Base-by-base conservation (phyloP, 2,329 filamentous ascomycete species). In the Stachybotrys elegans region DNA sequence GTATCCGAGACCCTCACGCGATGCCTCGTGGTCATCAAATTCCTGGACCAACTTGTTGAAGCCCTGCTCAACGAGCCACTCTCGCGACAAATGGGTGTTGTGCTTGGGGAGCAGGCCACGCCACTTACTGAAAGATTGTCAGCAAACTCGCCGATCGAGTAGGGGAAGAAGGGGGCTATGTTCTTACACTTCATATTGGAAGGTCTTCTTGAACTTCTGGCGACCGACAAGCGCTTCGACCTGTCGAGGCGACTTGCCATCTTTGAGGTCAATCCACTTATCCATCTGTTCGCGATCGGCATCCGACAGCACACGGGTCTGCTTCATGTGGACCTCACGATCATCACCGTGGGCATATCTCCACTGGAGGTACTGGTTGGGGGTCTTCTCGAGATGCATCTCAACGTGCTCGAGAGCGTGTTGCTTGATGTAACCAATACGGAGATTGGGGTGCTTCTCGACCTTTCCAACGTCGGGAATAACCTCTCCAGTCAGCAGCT, bases 391-490 rank as follows among this genome's bases (percentile, higher is more conserved):
- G 56, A 97, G 75, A 62, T 98, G 93, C 92, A 96, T 95, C 71
- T 98, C 92, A 11, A 98, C 93, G 80, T 98, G 93, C 75, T 98
- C 93, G 12, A 98, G 78, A 36, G 93, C 93, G 68, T 98, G 93
- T 73, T 98, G 93, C 75, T 97, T 97, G 74, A 98, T 97, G 75
- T 98, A 98, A 43, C 93, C 93, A 58, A 98, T 96, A 76, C 93
- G 91, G 60, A 98, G 72, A 67, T 98, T 98, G 54, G 93, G 93
- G 66, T 98, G 93, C 76, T 97, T 97, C 76, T 97, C 91, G 20
- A 98, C 93, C 63, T 83, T 88, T 51, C 93, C 93, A 17, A 70
- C 69, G 50, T 86, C 86, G 14, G 88, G 93, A 53, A 96, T 84
- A 17, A 84, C 81, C 67, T 97, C 93, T 55, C 92, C 93, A 11